Evolutionary conservation across 768 basidiomycete species (phyloP), one percentile per base, ranked within the genome.

Genomic region (Auricularia sp.): DNA sequence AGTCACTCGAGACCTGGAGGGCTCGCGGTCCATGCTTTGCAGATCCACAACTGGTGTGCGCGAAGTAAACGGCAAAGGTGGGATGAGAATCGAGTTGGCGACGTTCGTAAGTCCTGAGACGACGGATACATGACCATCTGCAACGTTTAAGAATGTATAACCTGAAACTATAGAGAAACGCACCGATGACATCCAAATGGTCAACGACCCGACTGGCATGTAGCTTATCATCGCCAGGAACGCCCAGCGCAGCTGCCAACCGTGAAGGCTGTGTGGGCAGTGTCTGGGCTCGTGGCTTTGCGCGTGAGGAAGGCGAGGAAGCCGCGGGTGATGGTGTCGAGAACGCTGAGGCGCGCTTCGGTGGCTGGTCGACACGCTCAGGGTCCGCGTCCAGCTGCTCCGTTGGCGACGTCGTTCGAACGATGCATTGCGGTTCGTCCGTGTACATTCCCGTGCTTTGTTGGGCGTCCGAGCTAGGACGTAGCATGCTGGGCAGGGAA

Each of bases 141-240:
- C 23, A 18, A 4, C 23, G 23, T 14, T 12, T 7, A 16, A 18
- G 11, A 18, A 51, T 1, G 29, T 65, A 29, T 21, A 44, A 12
- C 36, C 36, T 44, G 11, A 66, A 42, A 35, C 56, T 7, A 10
- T n/a, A 42, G 33, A 14, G 33, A 62, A 53, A 39, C 77, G 56
- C 68, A 86, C 88, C 88, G 65, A 91, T 88, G 53, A 85, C 87
- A 74, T 93, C 91, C 68, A 93, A 75, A 72, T 92, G 86, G 66
- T 92, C 91, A 4, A 93, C 88, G 59, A 92, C 83, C 68, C 90
- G 87, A 69, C 92, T 88, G 66, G 87, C 83, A 70, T 92, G 87
- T 64, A 83, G 79, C 23, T 75, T 70, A 2, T 72, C 70, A 42
- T 72, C 64, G 11, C 18, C 21, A 21, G 47, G 21, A 18, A 51